Evolutionary conservation across 768 basidiomycete genomes (phyloP), one percentile per base, ranked within the genome.

Genomic region (Russula lepida): DNA sequence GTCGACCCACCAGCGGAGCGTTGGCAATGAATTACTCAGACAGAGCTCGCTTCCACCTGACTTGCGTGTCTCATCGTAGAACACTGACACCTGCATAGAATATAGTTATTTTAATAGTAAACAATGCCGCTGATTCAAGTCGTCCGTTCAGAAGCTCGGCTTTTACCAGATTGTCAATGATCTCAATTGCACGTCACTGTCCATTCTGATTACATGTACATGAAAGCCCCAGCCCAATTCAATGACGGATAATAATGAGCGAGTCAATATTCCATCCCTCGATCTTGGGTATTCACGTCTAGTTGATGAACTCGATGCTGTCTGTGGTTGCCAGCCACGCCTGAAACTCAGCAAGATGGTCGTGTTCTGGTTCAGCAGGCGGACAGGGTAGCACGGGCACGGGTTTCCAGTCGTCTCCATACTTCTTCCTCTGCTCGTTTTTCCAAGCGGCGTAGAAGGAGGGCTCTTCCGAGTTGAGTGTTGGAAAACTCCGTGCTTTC

Each of bases 261-360:
- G 28, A 58, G 37, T 33, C 58, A 52, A 51, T 25, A 27, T 59
- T 28, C 50, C 21, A 27, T 25, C 32, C 25, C 2, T 11, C 19
- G 17, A 5, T 43, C 4, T 33, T 28, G 39, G 17, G n/a, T 23
- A 17, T 54, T 19, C 19, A 30, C 35, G 19, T 17, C 19, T 56
- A 63, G n/a, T 25, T 46, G 23, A 57, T 21, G n/a, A 64, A 41
- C 39, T 63, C 65, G 28, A 65, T 53, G 25, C 57, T 54, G 15
- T 66, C 43, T 19, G 59, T 66, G 6, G 56, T 57, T 13, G 62
- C 62, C 55, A 66, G 55, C 64, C 64, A 66, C 19, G 41, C 30
- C 61, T 88, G 84, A 30, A 90, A 76, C 64, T 85, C 85, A 5
- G 80, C 84, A 52, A 87, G 77, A 53, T 83, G 78, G 52, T 86